Conservation (phyloP, 495 filamentous ascomycete genomes). For the Aspergillus diversus region DNA sequence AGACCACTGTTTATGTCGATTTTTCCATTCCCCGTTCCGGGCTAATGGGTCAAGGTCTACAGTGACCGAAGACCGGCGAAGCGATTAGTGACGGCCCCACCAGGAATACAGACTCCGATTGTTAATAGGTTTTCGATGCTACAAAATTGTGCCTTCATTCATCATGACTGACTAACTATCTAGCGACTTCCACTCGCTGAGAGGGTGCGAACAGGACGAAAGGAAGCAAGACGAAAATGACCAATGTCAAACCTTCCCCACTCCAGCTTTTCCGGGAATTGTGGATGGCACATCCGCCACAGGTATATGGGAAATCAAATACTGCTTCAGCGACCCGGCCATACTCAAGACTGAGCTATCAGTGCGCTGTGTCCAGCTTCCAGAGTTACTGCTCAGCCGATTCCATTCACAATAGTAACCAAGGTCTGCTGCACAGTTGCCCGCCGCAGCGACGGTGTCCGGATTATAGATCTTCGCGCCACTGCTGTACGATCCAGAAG, state of each 20-base stretch:
- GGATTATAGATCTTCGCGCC: constrained; percentile 19
- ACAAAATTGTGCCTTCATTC: no score
- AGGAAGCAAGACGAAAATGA: neutral
- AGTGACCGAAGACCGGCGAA: no score
- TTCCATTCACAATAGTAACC: constrained; percentile 27
- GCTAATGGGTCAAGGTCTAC: no score
- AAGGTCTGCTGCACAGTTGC: constrained; percentile 8
- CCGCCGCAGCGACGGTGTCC: constrained; percentile 9
- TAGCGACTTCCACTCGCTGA: no score
- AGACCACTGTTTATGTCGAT: no score
- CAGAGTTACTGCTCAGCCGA: constrained; percentile 12
- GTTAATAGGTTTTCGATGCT: no score
- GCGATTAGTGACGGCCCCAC: no score
- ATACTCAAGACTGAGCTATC: constrained; percentile 14
- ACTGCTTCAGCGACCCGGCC: constrained; percentile 1
- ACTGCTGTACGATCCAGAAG: constrained; percentile 5
- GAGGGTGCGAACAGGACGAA: no score
- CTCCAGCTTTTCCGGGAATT: constrained; percentile 19
- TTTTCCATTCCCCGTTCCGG: no score
- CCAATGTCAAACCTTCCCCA: constrained; percentile 18
- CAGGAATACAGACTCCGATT: no score
- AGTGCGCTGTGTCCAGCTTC: constrained; percentile 14
- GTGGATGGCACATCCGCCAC: constrained; percentile 19
- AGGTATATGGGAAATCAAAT: constrained; percentile 2
- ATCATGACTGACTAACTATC: no score